These are phyloP conservation scores for Hebeloma cylindrosporum DNA, from an alignment of 768 basidiomycete genomes.

Conservation along the genomic window DNA sequence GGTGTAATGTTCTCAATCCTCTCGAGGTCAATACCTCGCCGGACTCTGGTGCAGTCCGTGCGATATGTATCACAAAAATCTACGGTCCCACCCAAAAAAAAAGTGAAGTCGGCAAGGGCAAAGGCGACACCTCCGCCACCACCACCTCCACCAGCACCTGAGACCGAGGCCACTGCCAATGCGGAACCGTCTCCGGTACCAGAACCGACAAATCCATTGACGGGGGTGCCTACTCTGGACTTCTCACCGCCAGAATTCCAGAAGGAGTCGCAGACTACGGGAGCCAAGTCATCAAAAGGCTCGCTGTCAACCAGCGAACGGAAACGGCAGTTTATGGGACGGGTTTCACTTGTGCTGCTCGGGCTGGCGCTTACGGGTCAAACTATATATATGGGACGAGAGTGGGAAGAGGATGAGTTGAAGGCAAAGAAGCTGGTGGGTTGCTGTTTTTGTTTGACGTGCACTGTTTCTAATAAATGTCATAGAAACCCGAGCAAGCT, in stretches of 20 bases:
- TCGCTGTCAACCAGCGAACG: conserved; percentile 79
- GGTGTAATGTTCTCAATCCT: not conserved
- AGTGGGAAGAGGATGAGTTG: conserved; percentile 77
- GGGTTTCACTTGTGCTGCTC: conserved; percentile 54
- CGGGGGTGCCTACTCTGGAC: conserved; percentile 54
- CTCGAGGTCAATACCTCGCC: not conserved
- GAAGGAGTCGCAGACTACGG: conserved; percentile 54
- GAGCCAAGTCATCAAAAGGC: conserved; percentile 76
- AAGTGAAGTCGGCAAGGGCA: conserved; percentile 11
- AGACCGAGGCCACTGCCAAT: conserved; percentile 21
- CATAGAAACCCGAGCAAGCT: conserved; percentile 57
- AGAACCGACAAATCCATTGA: conserved; percentile 4
- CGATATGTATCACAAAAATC: conserved; percentile 21
- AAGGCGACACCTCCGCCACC: conserved; percentile 19
- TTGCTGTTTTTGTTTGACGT: conserved; percentile 9
- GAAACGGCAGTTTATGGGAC: conserved; percentile 55
- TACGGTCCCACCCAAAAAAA: conserved; percentile 16
- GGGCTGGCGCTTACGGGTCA: conserved; percentile 56
- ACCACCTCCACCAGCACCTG: conserved; percentile 19
- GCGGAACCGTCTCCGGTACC: conserved; percentile 12
- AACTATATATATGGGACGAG: conserved; percentile 68
- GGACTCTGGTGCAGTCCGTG: not conserved
- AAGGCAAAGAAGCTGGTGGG: conserved; percentile 61
- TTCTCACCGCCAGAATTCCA: conserved; percentile 57
- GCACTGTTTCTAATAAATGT: conserved; percentile 1